Evolutionary conservation across 2,329 filamentous ascomycete genomes (phyloP).

Genomic region (Claviceps maximensis): DNA sequence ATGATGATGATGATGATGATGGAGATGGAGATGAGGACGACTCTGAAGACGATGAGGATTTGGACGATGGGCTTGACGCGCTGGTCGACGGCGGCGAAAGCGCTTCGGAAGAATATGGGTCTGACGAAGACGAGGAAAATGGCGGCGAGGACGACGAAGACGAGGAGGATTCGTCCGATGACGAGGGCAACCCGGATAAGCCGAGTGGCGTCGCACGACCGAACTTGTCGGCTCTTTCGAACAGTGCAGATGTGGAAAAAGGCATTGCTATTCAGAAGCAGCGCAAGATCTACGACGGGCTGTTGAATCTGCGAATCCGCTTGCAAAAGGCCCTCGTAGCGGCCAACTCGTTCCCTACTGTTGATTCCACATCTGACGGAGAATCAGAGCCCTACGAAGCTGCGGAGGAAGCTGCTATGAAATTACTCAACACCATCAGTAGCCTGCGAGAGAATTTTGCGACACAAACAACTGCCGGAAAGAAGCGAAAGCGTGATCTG

Average conservation of each 20-base stretch:
- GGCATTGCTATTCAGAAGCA: conserved; percentile 78
- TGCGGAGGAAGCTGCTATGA: conserved; percentile 74
- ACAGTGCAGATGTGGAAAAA: conserved; percentile 56
- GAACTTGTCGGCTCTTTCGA: conserved; percentile 17
- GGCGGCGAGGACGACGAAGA: conserved; percentile 23
- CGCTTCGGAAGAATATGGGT: conserved; percentile 22
- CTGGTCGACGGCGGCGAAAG: conserved; percentile 18
- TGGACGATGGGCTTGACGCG: conserved; percentile 24
- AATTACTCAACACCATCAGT: conserved; percentile 72
- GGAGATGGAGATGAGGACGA: conserved; percentile 20
- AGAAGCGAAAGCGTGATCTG: conserved; percentile 48
- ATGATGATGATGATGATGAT: conserved; percentile 19
- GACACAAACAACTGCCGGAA: conserved; percentile 33
- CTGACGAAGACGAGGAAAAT: conserved; percentile 20
- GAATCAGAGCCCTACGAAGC: conserved; percentile 49
- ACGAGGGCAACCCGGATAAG: conserved; percentile 12
- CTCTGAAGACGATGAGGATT: conserved; percentile 24
- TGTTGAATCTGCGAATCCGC: conserved; percentile 82
- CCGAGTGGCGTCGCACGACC: conserved; percentile 20
- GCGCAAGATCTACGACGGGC: conserved; percentile 70
- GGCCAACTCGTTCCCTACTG: conserved; percentile 55
- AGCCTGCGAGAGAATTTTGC: conserved; percentile 50
- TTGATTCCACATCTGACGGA: conserved; percentile 26
- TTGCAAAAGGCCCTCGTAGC: conserved; percentile 82
- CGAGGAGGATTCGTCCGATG: conserved; percentile 19